A percentile compares a stretch with the other conserved stretches of the same genome.
Conservation (phyloP, 139 green algal genomes). For the Chlorella ohadii region DNA sequence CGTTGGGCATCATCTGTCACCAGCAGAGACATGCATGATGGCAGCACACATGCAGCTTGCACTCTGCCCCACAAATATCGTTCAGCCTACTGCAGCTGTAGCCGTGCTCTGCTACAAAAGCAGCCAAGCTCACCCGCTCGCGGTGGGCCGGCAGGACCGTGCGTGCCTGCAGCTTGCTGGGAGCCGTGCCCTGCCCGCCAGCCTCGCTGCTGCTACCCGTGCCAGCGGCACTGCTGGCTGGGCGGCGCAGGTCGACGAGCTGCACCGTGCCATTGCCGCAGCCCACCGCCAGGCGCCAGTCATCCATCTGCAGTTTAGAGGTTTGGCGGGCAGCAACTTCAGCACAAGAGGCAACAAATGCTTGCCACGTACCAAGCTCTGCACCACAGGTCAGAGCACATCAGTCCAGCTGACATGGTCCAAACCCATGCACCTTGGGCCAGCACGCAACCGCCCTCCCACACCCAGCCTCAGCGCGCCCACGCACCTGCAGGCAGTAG, state of each 20-base stretch:
- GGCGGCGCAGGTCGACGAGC: constrained; percentile 1
- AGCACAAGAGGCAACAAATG: background rate
- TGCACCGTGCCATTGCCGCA: constrained; percentile 31
- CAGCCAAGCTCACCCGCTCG: constrained; percentile 6
- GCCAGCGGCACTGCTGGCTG: too few species aligned
- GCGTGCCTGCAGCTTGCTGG: background rate
- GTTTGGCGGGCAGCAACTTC: background rate
- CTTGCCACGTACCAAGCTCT: background rate
- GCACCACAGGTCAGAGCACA: background rate
- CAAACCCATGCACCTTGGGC: too few species aligned
- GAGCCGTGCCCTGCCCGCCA: background rate
- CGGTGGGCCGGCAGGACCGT: constrained; percentile 8
- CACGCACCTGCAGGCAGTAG: constrained; percentile 6
- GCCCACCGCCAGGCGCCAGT: constrained; percentile 1
- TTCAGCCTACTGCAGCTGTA: too few species aligned
- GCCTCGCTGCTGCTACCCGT: background rate
- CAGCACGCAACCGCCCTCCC: too few species aligned
- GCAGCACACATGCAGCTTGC: background rate
- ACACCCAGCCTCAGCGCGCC: background rate
- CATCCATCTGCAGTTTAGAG: constrained; percentile 8
- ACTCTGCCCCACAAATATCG: too few species aligned
- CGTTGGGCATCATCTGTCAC: too few species aligned
- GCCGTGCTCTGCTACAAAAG: background rate
- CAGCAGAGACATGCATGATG: background rate
- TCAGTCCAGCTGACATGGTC: too few species aligned